Evolutionary conservation across 2,329 filamentous ascomycete genomes (phyloP).

Genomic region (Fusarium nygamai): DNA sequence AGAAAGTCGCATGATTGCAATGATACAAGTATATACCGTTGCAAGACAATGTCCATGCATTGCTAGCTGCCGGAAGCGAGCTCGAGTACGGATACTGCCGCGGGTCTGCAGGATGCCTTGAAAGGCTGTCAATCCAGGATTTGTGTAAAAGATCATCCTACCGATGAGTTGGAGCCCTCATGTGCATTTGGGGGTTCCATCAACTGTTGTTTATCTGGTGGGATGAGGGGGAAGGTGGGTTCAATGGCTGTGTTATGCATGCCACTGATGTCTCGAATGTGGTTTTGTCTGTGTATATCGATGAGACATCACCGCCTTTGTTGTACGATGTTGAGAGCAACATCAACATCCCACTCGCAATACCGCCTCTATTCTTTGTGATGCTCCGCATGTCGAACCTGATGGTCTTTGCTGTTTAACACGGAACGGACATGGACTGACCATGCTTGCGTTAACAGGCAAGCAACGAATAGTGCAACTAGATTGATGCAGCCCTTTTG

Average conservation of each 20-base stretch:
- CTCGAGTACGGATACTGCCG: conserved; percentile 29
- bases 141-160: conserved; percentile 3
- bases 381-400: conserved; percentile 8
- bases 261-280: conserved; percentile 8
- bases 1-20: conserved; percentile 31
- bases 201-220: neutral
- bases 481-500: neutral
- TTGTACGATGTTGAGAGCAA: conserved; percentile 29
- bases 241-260: conserved; percentile 11
- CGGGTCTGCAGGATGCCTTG: neutral
- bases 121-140: neutral
- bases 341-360: conserved; percentile 22
- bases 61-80: conserved; percentile 2
- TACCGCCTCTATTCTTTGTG: conserved; percentile 13
- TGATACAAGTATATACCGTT: neutral
- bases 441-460: conserved; percentile 16
- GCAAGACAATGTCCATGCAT: conserved; percentile 15
- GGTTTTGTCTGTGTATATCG: neutral
- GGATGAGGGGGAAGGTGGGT: neutral
- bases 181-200: conserved; percentile 2
- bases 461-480: neutral
- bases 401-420: neutral
- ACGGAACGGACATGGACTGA: conserved; percentile 3
- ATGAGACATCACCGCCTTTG: conserved; percentile 38
- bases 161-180: conserved; percentile 3